A percentile compares a stretch with the other conserved stretches of the same genome.
Evolutionary conservation across 306 rosid species (phyloP).

Genomic region (Prunus mume): DNA sequence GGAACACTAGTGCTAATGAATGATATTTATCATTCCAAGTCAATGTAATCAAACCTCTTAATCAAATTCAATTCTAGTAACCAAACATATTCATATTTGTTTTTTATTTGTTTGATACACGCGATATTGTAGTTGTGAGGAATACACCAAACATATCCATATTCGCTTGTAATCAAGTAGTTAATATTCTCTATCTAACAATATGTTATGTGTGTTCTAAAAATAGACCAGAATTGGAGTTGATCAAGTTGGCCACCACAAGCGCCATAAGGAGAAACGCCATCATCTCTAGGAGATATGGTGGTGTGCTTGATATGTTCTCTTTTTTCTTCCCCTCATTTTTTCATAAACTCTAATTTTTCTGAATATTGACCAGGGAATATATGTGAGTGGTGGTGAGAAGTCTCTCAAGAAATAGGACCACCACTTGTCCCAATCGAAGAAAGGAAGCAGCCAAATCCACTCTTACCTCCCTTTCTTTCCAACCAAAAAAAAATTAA

Average conservation of each 20-base stretch:
- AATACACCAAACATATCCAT: too few relatives aligned
- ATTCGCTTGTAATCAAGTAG: too few relatives aligned
- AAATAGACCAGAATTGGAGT: background rate
- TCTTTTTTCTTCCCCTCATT: background rate
- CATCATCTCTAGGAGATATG: background rate
- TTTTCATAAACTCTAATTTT: background rate
- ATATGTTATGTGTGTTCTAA: background rate
- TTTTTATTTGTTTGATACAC: too few relatives aligned
- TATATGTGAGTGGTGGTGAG: conserved; percentile 15
- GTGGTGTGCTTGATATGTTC: background rate
- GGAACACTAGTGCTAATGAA: too few relatives aligned
- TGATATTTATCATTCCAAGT: too few relatives aligned
- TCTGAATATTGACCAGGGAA: background rate
- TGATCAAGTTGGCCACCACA: background rate
- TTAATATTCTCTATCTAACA: too few relatives aligned
- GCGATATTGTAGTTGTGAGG: too few relatives aligned
- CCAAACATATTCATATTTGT: too few relatives aligned
- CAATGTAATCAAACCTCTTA: too few relatives aligned
- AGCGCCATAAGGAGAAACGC: background rate
- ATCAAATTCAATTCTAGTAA: too few relatives aligned
- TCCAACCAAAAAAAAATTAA: background rate
- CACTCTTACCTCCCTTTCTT: conserved; percentile 26
- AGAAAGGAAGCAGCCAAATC: conserved; percentile 45
- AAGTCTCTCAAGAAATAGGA: conserved; percentile 1
- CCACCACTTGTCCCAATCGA: conserved; percentile 58